Base-by-base conservation (phyloP, 768 basidiomycete species). In the Pisolithus orientalis region DNA sequence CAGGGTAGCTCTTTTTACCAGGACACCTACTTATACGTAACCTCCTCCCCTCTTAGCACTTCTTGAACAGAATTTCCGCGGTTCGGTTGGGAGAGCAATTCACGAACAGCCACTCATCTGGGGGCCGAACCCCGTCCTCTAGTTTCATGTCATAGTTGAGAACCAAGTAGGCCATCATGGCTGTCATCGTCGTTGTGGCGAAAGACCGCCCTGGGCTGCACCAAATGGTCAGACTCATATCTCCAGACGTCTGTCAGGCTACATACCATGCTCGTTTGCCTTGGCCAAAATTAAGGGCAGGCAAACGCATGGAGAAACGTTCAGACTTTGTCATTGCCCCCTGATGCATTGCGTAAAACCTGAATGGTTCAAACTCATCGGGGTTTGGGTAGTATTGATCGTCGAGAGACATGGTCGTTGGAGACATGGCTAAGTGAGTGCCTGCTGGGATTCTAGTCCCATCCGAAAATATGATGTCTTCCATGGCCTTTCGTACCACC, bases 191-290 rank as follows among this genome's bases (percentile, higher is more conserved):
- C 25, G 67, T 66, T 4, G 71, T 70, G 27, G 63, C 72, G 52
- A 76, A 75, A 57, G 73, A 74, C 9, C 75, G 66, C 4, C 75
- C 74, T 4, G 74, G 74, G 52, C 73, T 75, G 51, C 14, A 31
- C n/a, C 6, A 24, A 28, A 42, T 17, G 8, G 51, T 60, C 39
- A 60, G 51, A 34, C 34, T 34, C 13, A 13, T 14, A 13, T 39
- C 44, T 24, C 31, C 11, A 29, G 29, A 47, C 21, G 28, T 24
- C 21, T 3, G 13, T 28, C 13, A 52, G 8, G 42, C 46, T 37
- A 61, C 70, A 47, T 47, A 72, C 71, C 70, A 72, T 7, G 69
- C 64, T 57, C 64, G 68, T 37, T 53, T 54, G 6, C 71, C 70
- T 13, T 63, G 62, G 44, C 70, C 70, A 53, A 72, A 72, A 39